Evolutionary conservation across 2,329 filamentous ascomycete species (phyloP), one percentile per base, ranked within the genome.

Genomic region (Colletotrichum trifolii): DNA sequence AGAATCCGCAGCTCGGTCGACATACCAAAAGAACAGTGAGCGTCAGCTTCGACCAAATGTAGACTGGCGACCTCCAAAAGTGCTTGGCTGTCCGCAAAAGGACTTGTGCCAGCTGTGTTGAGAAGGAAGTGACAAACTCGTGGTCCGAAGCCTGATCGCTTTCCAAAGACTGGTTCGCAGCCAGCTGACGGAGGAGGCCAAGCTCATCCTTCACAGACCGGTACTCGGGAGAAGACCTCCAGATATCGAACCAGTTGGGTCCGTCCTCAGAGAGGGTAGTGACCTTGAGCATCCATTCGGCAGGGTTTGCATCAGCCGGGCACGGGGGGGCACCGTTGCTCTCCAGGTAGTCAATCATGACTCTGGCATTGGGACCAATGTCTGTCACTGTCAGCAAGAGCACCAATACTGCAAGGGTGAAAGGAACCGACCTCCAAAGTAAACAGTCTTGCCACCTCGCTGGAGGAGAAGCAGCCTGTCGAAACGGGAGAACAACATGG

Each of bases 91-190:
- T 86, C 70, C 90, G 87, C 34, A 80, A 71, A 15, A 84, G 83
- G 40, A 90, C 89, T 68, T 88, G 81, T 45, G 75, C 78, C 17
- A 92, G 77, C 72, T 94, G 91, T 11, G 79, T 73, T 8, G 67
- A 69, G 71, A 93, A 90, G 0, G 90, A 87, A 45, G 90, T 89
- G 2, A 91, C 91, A 65, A 93, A 94, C 76, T 93, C 90, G 36
- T 83, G 81, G 72, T 64, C 49, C 6, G 54, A 53, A 10, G 60
- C 42, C 6, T 46, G 39, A n/a, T 62, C 56, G 2, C 57, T 43
- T 10, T 17, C 17, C 5, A 34, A 43, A n/a, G 2, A n/a, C 71
- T 46, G 39, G 4, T 42, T 81, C 80, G 15, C 91, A 79, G 73
- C 17, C 38, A 59, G 6, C 4, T 57, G 39, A 3, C 64, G 67